These are phyloP conservation scores for Pythium rishiriense DNA, from an alignment of 352 stramenopile genomes.

Conservation along the genomic window DNA sequence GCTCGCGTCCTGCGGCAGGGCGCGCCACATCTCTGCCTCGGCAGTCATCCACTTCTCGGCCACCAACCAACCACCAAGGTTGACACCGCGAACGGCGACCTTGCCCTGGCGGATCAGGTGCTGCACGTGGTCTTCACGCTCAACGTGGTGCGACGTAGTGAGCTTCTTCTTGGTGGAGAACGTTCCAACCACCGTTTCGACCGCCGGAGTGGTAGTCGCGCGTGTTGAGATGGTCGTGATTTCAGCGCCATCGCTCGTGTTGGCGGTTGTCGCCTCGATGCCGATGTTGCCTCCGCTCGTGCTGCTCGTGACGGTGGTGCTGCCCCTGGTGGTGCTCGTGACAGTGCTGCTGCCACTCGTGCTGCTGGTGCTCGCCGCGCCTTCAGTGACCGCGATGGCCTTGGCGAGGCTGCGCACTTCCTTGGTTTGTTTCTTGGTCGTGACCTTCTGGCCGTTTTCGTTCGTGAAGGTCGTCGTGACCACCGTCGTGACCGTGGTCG, in stretches of 20 bases:
- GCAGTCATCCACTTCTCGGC: slow-evolving; percentile 35
- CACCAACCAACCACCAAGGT: slow-evolving; percentile 34
- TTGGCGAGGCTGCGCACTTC: background rate
- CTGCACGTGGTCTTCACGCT: slow-evolving; percentile 9
- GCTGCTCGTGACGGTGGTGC: no score
- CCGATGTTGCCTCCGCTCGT: no score
- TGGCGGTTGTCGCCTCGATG: no score
- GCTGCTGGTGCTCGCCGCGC: background rate
- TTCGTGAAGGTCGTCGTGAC: slow-evolving; percentile 15
- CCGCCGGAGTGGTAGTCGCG: no score
- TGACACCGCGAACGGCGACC: slow-evolving; percentile 18
- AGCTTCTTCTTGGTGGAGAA: background rate
- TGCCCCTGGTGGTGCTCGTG: background rate
- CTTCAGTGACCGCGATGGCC: background rate
- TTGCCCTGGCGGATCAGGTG: slow-evolving; percentile 12
- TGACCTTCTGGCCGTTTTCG: slow-evolving; percentile 8
- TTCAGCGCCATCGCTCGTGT: no score
- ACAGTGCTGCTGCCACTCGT: background rate
- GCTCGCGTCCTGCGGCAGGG: slow-evolving; percentile 20
- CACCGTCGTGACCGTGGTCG: slow-evolving; percentile 17
- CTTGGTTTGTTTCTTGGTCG: slow-evolving; percentile 1
- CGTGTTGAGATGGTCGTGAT: no score
- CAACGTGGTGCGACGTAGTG: slow-evolving; percentile 5
- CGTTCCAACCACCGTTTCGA: no score
- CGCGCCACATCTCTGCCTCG: slow-evolving; percentile 24